Conservation (phyloP, 1,284 basidiomycete species). For the Fomes fomentarius region DNA sequence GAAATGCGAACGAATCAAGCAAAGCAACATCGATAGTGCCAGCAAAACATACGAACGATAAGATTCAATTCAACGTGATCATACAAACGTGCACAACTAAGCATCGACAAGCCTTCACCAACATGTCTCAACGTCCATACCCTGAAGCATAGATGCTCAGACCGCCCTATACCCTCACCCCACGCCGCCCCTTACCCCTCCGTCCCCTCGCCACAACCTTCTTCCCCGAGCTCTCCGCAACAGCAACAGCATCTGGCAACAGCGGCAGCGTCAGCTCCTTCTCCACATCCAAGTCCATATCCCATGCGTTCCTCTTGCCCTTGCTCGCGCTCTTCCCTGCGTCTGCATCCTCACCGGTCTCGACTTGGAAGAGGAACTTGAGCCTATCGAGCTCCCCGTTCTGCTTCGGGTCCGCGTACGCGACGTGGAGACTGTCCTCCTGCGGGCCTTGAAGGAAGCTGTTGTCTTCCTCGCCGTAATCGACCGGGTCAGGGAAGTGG, state of each 20-base stretch:
- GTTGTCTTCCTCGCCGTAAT: conserved; percentile 35
- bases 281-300: conserved; percentile 19
- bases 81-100: no score
- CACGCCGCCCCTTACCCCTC: conserved; percentile 8
- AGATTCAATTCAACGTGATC: no score
- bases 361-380: conserved; percentile 39
- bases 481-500: not conserved
- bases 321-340: conserved; percentile 17
- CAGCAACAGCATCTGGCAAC: conserved; percentile 10
- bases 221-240: not conserved
- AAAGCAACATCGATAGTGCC: no score
- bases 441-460: conserved; percentile 14
- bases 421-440: conserved; percentile 54
- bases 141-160: no score
- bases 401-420: conserved; percentile 71
- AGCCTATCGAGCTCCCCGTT: conserved; percentile 55
- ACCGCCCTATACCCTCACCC: not conserved
- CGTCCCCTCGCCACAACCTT: not conserved
- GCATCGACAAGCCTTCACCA: no score
- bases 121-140: no score
- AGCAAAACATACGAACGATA: no score
- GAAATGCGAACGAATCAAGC: no score
- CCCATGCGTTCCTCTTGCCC: conserved; percentile 20
- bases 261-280: conserved; percentile 22
- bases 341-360: conserved; percentile 10